Base-by-base conservation (phyloP, 2,329 filamentous ascomycete genomes). In the Hymenoscyphus occultus region DNA sequence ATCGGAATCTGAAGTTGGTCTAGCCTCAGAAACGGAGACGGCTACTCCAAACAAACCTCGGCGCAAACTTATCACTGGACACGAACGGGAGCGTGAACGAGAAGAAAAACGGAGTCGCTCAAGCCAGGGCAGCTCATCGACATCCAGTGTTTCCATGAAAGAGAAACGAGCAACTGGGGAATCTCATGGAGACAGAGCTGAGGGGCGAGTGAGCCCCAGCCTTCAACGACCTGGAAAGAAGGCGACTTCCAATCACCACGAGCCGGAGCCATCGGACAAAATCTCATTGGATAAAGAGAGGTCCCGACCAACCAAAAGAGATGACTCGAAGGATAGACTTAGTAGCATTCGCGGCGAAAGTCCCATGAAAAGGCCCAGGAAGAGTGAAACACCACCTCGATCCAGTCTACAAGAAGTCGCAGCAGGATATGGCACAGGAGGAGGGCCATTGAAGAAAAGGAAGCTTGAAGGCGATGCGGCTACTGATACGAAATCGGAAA, bases 21-120 rank as follows among this genome's bases (percentile, higher is more conserved):
- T 80, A 6, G 85, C 83, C 0, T 40, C 73, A 40, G 73, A 75
- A 32, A 74, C 84, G 84, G 71, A 86, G 81, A 19, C 45, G n/a
- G 19, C 45, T 51, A 68, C 70, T 12, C 1, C 82, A 9, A 74
- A 80, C 28, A 89, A 88, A 72, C 86, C 86, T 1, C 78, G 86
- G 31, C 80, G 85, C 48, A 90, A 88, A 72, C 80, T 90, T 12
- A 80, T 89, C 22, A 89, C 86, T 0, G 86, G 86, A 42, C 83
- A 82, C 61, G 83, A 76, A 66, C 82, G 83, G 10, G 84, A 86
- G 71, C 79, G 35, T 35, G 35, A 35, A 35, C 35, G 35, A 35
- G 35, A 35, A 35, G 83, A 75, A 59, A 76, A 86, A 68, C 69
- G 74, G 59, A 80, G 85, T 19, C 83, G 86, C 6, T 79, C 83